phyloP scores from a whole-genome alignment of 768 basidiomycete species.

The Rhodotorula paludigena region DNA sequence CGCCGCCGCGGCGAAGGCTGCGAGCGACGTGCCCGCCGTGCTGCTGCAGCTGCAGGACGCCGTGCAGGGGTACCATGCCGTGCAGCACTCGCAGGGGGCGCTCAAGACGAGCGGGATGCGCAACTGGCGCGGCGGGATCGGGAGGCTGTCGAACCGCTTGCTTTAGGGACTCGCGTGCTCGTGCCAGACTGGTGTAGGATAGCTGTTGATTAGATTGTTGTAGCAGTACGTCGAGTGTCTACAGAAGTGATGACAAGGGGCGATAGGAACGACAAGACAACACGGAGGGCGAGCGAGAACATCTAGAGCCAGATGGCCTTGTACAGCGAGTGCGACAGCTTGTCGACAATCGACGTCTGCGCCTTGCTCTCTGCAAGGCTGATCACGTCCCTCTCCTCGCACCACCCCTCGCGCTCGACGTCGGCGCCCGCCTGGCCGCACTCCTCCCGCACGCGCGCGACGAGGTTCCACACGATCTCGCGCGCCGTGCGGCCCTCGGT shows the following conservation, averaged over 20 bases:
- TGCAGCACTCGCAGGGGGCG: slow-evolving; percentile 81
- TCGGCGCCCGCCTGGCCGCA: slow-evolving; percentile 12
- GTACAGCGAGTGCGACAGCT: slow-evolving; percentile 3
- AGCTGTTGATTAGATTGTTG: no score
- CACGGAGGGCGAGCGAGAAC: background rate
- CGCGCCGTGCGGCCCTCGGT: slow-evolving; percentile 19
- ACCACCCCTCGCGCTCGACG: slow-evolving; percentile 10
- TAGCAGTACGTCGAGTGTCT: no score
- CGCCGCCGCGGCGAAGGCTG: slow-evolving; percentile 5
- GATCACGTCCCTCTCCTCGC: slow-evolving; percentile 33
- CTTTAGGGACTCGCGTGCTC: no score
- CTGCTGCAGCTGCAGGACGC: slow-evolving; percentile 78
- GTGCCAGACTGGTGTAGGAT: no score
- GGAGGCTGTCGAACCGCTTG: slow-evolving; percentile 56
- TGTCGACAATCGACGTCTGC: slow-evolving; percentile 25
- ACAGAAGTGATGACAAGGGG: background rate
- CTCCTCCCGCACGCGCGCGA: slow-evolving; percentile 11
- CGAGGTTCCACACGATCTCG: slow-evolving; percentile 12
- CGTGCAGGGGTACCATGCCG: slow-evolving; percentile 80
- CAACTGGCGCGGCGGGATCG: slow-evolving; percentile 81
- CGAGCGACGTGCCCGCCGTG: slow-evolving; percentile 54
- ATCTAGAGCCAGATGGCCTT: slow-evolving; percentile 53
- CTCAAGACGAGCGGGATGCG: slow-evolving; percentile 76
- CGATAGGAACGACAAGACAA: background rate
- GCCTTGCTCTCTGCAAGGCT: slow-evolving; percentile 28